Conservation (phyloP, 2,329 filamentous ascomycete genomes). For the Cladosporium sp. region DNA sequence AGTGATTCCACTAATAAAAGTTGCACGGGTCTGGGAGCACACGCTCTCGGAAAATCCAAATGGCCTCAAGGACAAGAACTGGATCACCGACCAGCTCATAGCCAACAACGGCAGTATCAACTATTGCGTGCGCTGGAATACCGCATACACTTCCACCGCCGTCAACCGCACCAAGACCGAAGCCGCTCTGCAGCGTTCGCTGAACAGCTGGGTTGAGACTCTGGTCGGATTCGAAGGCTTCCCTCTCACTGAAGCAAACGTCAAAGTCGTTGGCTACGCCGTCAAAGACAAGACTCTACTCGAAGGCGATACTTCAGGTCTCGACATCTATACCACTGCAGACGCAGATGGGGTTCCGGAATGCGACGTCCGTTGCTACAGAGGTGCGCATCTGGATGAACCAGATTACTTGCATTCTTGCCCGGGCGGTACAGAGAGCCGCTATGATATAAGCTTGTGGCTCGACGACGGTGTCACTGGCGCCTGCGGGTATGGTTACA, state of each 20-base stretch:
- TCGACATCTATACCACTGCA: conserved; percentile 42
- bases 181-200: conserved; percentile 32
- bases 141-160: conserved; percentile 33
- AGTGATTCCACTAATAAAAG: neutral
- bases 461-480: conserved; percentile 43
- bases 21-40: conserved; percentile 7
- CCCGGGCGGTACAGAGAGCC: conserved; percentile 31
- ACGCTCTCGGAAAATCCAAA: conserved; percentile 9
- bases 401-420: conserved; percentile 37
- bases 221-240: conserved; percentile 44
- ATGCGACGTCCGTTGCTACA: conserved; percentile 40
- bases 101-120: conserved; percentile 32
- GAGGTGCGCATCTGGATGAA: conserved; percentile 42
- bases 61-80: conserved; percentile 11
- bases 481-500: conserved; percentile 38
- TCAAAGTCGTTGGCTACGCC: conserved; percentile 44
- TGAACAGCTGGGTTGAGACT: conserved; percentile 42
- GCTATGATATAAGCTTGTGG: conserved; percentile 48
- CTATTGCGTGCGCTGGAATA: conserved; percentile 47
- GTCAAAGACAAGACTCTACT: conserved; percentile 38
- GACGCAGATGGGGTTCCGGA: conserved; percentile 42
- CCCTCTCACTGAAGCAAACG: conserved; percentile 38
- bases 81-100: conserved; percentile 12
- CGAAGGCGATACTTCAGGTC: conserved; percentile 32
- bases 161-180: conserved; percentile 39